Evolutionary conservation across 2,329 filamentous ascomycete species (phyloP).

Genomic region (Colletotrichum cordylinicola): DNA sequence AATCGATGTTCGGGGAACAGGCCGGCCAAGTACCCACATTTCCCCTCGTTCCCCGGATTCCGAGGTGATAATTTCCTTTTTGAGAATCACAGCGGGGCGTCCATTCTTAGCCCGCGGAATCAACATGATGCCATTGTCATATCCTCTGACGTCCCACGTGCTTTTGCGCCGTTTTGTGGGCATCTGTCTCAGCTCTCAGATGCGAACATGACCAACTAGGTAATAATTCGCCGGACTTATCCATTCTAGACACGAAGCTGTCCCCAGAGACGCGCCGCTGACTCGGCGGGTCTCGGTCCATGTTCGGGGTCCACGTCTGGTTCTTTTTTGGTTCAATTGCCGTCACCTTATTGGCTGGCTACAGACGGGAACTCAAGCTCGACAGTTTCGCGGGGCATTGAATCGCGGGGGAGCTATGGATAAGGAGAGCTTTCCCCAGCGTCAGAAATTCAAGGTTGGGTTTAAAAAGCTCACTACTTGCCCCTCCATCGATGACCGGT

Average conservation of each 20-base stretch:
- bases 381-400: neutral
- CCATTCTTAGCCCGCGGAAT: neutral
- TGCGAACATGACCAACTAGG: neutral
- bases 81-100: neutral
- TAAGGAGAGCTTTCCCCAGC: neutral
- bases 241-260: neutral
- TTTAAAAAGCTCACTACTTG: neutral
- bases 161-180: neutral
- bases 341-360: neutral
- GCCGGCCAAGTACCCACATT: neutral
- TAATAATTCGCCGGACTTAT: neutral
- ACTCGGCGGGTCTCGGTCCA: neutral
- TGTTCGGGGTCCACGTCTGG: neutral
- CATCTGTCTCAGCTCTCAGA: neutral
- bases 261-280: neutral
- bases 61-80: conserved; percentile 5
- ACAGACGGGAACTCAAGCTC: neutral
- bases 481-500: neutral
- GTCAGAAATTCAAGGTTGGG: neutral
- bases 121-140: conserved; percentile 5
- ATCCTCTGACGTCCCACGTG: neutral
- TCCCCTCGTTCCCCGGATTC: neutral
- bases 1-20: neutral
- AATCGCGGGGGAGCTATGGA: neutral
- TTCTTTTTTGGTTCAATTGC: neutral